phyloP scores from a whole-genome alignment of 2,329 filamentous ascomycete genomes.

The Penicillium corylophilum region DNA sequence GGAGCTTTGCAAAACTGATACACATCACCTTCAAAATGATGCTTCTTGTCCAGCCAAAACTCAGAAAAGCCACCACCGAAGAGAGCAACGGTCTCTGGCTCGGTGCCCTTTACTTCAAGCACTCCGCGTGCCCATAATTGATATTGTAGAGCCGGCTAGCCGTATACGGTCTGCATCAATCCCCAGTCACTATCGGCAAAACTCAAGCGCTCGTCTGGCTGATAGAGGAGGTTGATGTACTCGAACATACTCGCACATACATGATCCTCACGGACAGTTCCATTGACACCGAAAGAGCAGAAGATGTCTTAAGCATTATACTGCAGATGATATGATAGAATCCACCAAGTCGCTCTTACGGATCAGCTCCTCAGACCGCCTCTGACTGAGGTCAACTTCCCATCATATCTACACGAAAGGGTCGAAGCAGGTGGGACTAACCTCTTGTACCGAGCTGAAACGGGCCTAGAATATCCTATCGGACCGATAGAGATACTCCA shows the following conservation, averaged over 20 bases:
- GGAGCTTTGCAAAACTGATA: slow-evolving; percentile 54
- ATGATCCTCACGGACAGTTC: slow-evolving; percentile 50
- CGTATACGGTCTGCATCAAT: slow-evolving; percentile 55
- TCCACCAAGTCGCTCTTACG: slow-evolving; percentile 54
- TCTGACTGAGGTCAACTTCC: slow-evolving; percentile 39
- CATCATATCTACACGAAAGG: slow-evolving; percentile 6
- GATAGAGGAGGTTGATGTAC: slow-evolving; percentile 23
- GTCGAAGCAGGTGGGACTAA: too few relatives aligned
- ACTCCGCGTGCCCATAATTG: slow-evolving; percentile 58
- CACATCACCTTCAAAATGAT: slow-evolving; percentile 59
- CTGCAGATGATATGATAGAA: slow-evolving; percentile 47
- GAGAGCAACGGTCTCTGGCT: slow-evolving; percentile 39
- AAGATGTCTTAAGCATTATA: slow-evolving; percentile 44
- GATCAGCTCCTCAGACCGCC: slow-evolving; percentile 59
- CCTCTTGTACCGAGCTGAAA: slow-evolving; percentile 61
- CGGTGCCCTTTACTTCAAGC: slow-evolving; percentile 40
- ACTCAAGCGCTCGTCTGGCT: slow-evolving; percentile 39
- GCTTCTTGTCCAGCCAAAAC: slow-evolving; percentile 52
- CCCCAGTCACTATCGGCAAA: slow-evolving; percentile 56
- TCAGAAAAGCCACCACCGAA: slow-evolving; percentile 53
- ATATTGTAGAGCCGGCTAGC: slow-evolving; percentile 60
- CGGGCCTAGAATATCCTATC: slow-evolving; percentile 56
- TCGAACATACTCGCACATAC: too few relatives aligned
- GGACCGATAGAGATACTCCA: slow-evolving; percentile 25
- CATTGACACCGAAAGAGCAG: slow-evolving; percentile 51